Evolutionary conservation across 2,329 filamentous ascomycete species (phyloP).

Genomic region (Colletotrichum godetiae): DNA sequence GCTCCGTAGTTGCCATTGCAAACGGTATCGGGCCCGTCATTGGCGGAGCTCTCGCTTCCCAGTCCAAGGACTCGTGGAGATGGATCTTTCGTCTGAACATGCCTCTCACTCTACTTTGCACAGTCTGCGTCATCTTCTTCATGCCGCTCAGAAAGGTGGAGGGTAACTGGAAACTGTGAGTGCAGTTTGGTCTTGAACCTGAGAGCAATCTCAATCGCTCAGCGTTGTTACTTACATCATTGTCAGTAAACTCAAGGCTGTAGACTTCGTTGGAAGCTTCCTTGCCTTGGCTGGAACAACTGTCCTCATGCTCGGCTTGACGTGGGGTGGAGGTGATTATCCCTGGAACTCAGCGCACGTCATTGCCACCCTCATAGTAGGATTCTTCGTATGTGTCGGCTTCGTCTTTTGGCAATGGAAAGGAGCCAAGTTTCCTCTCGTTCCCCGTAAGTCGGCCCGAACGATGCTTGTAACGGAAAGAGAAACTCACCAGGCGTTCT

Average conservation of each 20-base stretch:
- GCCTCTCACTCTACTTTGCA: constrained; percentile 61
- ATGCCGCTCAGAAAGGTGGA: constrained; percentile 67
- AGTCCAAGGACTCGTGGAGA: constrained; percentile 58
- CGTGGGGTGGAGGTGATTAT: constrained; percentile 71
- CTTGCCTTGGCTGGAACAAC: constrained; percentile 56
- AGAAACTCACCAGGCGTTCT: constrained; percentile 33
- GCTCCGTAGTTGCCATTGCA: constrained; percentile 62
- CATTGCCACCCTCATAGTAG: constrained; percentile 64
- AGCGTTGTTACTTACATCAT: neutral
- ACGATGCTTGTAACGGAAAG: neutral
- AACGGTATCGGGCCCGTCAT: constrained; percentile 67
- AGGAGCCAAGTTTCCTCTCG: constrained; percentile 58
- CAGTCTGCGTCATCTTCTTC: constrained; percentile 60
- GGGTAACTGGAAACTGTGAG: constrained; percentile 60
- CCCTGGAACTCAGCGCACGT: constrained; percentile 66
- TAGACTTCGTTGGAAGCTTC: constrained; percentile 53
- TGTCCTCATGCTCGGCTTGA: constrained; percentile 60
- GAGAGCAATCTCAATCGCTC: too few species aligned
- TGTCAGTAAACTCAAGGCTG: constrained; percentile 57
- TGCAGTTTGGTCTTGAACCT: neutral
- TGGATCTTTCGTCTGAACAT: constrained; percentile 68
- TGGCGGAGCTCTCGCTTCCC: constrained; percentile 61
- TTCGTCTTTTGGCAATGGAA: constrained; percentile 67
- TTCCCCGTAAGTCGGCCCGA: constrained; percentile 50
- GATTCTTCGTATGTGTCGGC: constrained; percentile 43